These are phyloP conservation scores for Crataegus laevigata DNA, from an alignment of 306 rosid species.

Conservation along the genomic window DNA sequence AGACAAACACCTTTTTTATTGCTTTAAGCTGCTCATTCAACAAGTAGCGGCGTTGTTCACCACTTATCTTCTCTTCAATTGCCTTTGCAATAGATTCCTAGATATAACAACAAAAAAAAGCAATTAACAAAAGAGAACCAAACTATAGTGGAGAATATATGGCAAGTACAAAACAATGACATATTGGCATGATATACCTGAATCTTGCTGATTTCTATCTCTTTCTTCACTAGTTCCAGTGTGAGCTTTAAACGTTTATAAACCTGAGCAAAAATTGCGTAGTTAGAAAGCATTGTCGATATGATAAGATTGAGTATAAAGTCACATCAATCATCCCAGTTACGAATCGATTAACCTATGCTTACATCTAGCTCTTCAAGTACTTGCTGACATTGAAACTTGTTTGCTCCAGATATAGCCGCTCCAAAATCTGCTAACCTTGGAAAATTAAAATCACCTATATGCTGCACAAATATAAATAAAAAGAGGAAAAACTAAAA, in stretches of 20 bases:
- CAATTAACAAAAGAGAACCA: conserved; percentile 8
- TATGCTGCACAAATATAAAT: conserved; percentile 59
- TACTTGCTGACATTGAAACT: conserved; percentile 89
- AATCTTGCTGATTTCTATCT: conserved; percentile 96
- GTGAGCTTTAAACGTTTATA: conserved; percentile 83
- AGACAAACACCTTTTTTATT: conserved; percentile 72
- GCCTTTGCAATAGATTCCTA: conserved; percentile 99
- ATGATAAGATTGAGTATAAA: conserved; percentile 5
- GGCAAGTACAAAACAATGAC: neutral
- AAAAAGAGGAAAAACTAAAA: neutral
- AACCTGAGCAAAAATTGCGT: conserved; percentile 44
- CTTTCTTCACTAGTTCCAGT: conserved; percentile 91
- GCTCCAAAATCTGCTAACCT: conserved; percentile 99
- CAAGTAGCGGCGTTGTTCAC: conserved; percentile 96
- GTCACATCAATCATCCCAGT: conserved; percentile 4
- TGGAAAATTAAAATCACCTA: conserved; percentile 93
- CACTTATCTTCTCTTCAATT: conserved; percentile 96
- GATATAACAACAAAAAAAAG: conserved; percentile 9
- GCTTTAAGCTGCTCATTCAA: conserved; percentile 96
- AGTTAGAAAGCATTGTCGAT: conserved; percentile 9
- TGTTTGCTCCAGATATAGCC: conserved; percentile 99
- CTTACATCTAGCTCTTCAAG: conserved; percentile 99
- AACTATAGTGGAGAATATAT: conserved; percentile 2
- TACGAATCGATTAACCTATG: conserved; percentile 1
- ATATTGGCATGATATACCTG: conserved; percentile 49